These are phyloP conservation scores for Pelargonium myrrhifolium DNA, from an alignment of 441 rosid species.

Conservation along the genomic window DNA sequence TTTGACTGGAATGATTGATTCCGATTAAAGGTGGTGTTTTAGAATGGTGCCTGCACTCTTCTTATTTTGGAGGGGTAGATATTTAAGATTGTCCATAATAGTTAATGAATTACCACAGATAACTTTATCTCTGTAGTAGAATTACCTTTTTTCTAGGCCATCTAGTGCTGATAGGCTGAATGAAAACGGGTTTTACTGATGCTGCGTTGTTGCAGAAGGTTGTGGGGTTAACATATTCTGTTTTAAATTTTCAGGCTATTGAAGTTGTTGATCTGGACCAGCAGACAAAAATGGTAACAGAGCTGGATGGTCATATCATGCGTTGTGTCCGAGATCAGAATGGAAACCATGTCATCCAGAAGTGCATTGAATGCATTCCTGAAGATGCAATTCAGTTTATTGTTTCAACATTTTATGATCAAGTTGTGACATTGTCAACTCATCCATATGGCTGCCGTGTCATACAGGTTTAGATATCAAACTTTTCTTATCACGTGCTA, in stretches of 20 bases:
- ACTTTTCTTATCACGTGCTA: neutral
- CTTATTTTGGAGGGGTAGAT: neutral
- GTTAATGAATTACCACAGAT: too few relatives aligned
- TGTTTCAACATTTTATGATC: conserved; percentile 59
- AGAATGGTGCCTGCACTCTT: neutral
- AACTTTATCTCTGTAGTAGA: too few relatives aligned
- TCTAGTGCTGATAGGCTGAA: neutral
- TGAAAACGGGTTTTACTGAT: neutral
- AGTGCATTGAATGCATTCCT: conserved; percentile 80
- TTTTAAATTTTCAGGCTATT: conserved; percentile 45
- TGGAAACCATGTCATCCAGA: conserved; percentile 84
- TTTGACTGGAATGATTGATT: neutral
- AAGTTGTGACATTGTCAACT: conserved; percentile 65
- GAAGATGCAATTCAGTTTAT: conserved; percentile 68
- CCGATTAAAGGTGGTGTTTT: too few relatives aligned
- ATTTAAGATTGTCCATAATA: neutral
- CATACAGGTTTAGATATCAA: conserved; percentile 52
- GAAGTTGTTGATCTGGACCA: conserved; percentile 88
- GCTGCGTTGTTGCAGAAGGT: conserved; percentile 7
- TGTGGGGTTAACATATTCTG: conserved; percentile 6
- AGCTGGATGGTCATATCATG: conserved; percentile 74
- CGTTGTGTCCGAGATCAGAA: conserved; percentile 90
- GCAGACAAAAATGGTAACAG: conserved; percentile 76
- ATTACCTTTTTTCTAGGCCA: neutral
- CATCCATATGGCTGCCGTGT: conserved; percentile 93